Conservation (phyloP, 2,329 filamentous ascomycete species). For the Xylaria sp. region DNA sequence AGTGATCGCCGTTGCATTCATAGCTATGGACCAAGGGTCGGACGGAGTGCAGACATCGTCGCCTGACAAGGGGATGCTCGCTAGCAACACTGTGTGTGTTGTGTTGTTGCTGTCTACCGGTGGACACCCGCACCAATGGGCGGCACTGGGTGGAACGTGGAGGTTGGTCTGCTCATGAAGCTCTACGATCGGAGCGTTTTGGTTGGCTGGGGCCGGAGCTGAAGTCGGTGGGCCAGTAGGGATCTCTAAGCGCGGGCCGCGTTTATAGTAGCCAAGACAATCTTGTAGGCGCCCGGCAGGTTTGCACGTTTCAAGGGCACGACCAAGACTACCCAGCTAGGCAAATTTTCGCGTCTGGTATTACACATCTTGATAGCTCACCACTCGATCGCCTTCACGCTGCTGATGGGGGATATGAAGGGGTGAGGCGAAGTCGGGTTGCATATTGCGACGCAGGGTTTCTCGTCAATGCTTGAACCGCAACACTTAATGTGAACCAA, state of each 20-base stretch:
- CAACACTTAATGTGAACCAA: conserved; percentile 38
- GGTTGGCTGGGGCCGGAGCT: conserved; percentile 45
- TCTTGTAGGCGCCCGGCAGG: conserved; percentile 34
- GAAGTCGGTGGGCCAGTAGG: conserved; percentile 41
- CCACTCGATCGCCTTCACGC: background rate
- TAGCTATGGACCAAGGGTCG: conserved; percentile 29
- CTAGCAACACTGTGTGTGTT: conserved; percentile 1
- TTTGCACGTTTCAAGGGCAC: conserved; percentile 31
- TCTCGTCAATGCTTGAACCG: conserved; percentile 15
- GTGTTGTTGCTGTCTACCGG: background rate
- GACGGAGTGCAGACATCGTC: background rate
- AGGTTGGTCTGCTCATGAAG: conserved; percentile 28
- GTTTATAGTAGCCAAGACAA: conserved; percentile 34
- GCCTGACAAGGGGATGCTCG: conserved; percentile 12
- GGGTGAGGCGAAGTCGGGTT: conserved; percentile 42
- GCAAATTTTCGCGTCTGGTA: conserved; percentile 8
- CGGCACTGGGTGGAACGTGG: conserved; percentile 16
- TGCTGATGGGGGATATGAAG: conserved; percentile 39
- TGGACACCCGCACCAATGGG: conserved; percentile 16
- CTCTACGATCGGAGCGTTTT: conserved; percentile 41
- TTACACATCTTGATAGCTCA: conserved; percentile 8
- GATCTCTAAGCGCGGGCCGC: conserved; percentile 49
- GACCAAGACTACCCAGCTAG: background rate
- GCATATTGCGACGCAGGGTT: conserved; percentile 18
- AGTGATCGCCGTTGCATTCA: conserved; percentile 37